phyloP scores from a whole-genome alignment of 805 yeast genomes.

The Wickerhamiella siamensis region DNA sequence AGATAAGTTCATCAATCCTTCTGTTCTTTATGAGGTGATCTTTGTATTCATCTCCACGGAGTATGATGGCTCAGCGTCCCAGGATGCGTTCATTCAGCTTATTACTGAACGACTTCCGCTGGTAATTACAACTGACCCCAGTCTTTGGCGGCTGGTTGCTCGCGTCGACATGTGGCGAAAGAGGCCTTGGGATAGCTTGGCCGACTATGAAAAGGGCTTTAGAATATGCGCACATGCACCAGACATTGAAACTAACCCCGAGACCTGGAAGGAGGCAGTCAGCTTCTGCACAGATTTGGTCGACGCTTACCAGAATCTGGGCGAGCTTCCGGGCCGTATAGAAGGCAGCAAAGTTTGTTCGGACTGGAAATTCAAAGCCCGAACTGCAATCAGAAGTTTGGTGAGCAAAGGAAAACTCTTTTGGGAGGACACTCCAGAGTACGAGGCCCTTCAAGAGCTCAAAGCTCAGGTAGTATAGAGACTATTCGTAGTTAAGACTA shows the following conservation, averaged over 20 bases:
- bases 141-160: constrained; percentile 75
- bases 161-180: constrained; percentile 75
- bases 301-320: constrained; percentile 75
- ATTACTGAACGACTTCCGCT: constrained; percentile 55
- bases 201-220: constrained; percentile 74
- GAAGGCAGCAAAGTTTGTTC: constrained; percentile 71
- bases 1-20: constrained; percentile 50
- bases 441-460: constrained; percentile 1
- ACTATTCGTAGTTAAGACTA: neutral
- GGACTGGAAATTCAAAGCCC: constrained; percentile 82
- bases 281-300: constrained; percentile 65
- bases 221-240: constrained; percentile 56
- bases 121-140: constrained; percentile 47
- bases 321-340: constrained; percentile 44
- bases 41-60: constrained; percentile 24
- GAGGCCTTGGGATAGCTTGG: constrained; percentile 78
- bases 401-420: constrained; percentile 55
- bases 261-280: constrained; percentile 63
- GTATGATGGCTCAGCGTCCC: constrained; percentile 3
- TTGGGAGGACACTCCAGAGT: constrained; percentile 5
- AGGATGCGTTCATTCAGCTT: constrained; percentile 53
- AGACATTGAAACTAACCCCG: constrained; percentile 45
- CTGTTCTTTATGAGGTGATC: constrained; percentile 58
- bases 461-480: neutral
- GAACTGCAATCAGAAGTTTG: constrained; percentile 54